Conservation (phyloP, 805 yeast genomes). For the Saccharomycopsis fibuligera region DNA sequence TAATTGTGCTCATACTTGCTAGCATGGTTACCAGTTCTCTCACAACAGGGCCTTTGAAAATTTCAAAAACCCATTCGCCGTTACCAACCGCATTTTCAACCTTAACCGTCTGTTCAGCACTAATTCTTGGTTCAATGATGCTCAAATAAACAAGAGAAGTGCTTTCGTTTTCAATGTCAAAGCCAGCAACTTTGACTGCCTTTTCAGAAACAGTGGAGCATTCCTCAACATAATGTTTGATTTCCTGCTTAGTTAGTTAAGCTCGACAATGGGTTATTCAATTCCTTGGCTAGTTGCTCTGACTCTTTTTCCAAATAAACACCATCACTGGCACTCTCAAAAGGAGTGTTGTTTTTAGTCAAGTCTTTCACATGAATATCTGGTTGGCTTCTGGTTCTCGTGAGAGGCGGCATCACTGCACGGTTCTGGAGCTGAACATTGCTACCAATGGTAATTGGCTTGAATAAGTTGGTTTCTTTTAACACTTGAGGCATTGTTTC, state of each 20-base stretch:
- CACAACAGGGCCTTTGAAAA: constrained; percentile 40
- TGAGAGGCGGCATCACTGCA: not conserved
- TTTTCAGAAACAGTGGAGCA: not conserved
- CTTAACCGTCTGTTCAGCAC: constrained; percentile 24
- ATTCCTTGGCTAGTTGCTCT: not conserved
- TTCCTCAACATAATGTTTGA: not conserved
- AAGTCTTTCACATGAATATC: not conserved
- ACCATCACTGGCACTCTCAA: not conserved
- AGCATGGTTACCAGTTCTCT: too few species aligned
- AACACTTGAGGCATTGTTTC: too few species aligned
- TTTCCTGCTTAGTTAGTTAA: not conserved
- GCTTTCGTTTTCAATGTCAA: not conserved
- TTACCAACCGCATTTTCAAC: constrained; percentile 24
- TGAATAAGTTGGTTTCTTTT: not conserved
- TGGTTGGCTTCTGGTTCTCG: not conserved
- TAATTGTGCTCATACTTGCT: too few species aligned
- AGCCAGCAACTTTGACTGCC: not conserved
- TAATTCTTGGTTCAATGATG: constrained; percentile 22
- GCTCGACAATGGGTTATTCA: not conserved
- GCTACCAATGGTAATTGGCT: not conserved
- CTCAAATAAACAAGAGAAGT: constrained; percentile 21
- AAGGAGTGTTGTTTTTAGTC: not conserved
- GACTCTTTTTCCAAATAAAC: not conserved
- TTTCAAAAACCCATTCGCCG: constrained; percentile 34
- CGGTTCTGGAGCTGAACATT: not conserved